Conservation (phyloP, 2,329 filamentous ascomycete genomes). For the Fusarium pilosicola region DNA sequence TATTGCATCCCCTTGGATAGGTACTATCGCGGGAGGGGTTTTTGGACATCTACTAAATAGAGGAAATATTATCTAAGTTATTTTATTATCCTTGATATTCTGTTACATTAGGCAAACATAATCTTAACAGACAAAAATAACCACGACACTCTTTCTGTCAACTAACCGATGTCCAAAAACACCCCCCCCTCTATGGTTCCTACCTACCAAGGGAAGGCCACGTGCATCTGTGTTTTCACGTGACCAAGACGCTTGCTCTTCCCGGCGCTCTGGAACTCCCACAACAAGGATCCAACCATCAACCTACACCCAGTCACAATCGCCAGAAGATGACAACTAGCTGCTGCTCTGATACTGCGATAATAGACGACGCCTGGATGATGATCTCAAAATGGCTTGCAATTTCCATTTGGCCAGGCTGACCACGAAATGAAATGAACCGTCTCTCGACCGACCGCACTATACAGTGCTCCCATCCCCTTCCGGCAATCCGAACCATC, state of each 20-base stretch:
- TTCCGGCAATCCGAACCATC: slow-evolving; percentile 33
- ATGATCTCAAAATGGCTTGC: background rate
- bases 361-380: background rate
- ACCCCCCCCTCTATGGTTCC: too few relatives aligned
- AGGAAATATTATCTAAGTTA: too few relatives aligned
- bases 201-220: background rate
- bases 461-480: slow-evolving; percentile 9
- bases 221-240: slow-evolving; percentile 23
- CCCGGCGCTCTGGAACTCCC: slow-evolving; percentile 25
- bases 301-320: slow-evolving; percentile 37
- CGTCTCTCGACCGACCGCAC: background rate
- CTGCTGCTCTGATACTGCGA: slow-evolving; percentile 9
- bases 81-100: too few relatives aligned
- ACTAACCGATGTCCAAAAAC: too few relatives aligned
- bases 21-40: too few relatives aligned
- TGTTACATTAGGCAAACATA: too few relatives aligned
- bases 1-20: too few relatives aligned
- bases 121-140: too few relatives aligned
- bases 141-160: too few relatives aligned
- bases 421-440: slow-evolving; percentile 13
- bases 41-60: too few relatives aligned
- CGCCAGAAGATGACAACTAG: slow-evolving; percentile 24
- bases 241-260: slow-evolving; percentile 30
- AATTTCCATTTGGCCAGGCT: slow-evolving; percentile 2
- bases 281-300: slow-evolving; percentile 37